phyloP scores from a whole-genome alignment of 2,329 filamentous ascomycete genomes.

The Exophiala mesophila region DNA sequence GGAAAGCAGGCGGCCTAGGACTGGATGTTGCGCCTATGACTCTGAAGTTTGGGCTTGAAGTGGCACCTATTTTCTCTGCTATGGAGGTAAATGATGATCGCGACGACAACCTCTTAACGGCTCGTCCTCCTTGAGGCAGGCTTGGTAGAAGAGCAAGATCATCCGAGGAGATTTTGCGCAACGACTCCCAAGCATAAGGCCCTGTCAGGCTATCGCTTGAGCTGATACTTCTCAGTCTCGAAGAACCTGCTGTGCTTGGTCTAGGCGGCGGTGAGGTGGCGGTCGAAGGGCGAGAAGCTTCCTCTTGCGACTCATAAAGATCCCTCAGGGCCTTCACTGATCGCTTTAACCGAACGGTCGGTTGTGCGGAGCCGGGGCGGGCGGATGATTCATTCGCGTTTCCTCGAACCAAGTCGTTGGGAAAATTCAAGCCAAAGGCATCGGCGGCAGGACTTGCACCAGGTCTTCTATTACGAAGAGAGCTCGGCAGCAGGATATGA shows the following conservation, averaged over 20 bases:
- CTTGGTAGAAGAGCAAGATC: conserved; percentile 23
- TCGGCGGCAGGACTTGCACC: conserved; percentile 11
- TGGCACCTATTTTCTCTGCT: conserved; percentile 9
- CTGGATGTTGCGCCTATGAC: conserved; percentile 18
- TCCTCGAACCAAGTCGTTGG: conserved; percentile 8
- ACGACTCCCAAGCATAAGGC: conserved; percentile 22
- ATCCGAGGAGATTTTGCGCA: conserved; percentile 22
- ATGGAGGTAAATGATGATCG: conserved; percentile 21
- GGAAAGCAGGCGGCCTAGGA: conserved; percentile 11
- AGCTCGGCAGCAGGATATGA: conserved; percentile 40
- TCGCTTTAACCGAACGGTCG: conserved; percentile 24
- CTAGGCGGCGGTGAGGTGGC: conserved; percentile 21
- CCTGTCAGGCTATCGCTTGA: conserved; percentile 25
- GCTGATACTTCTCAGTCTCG: conserved; percentile 23
- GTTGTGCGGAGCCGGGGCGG: conserved; percentile 9
- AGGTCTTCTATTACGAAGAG: conserved; percentile 26
- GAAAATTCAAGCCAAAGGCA: conserved; percentile 10
- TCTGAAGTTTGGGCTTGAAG: conserved; percentile 24
- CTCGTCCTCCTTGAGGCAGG: conserved; percentile 10
- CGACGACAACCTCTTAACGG: conserved; percentile 15
- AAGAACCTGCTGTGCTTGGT: conserved; percentile 19
- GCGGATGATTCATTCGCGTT: conserved; percentile 8
- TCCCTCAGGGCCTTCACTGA: conserved; percentile 27
- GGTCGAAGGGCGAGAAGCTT: conserved; percentile 23
- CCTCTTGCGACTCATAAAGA: conserved; percentile 27